Evolutionary conservation across 768 basidiomycete species (phyloP), one percentile per base, ranked within the genome.

Genomic region (Tricholoma hemisulphureum): DNA sequence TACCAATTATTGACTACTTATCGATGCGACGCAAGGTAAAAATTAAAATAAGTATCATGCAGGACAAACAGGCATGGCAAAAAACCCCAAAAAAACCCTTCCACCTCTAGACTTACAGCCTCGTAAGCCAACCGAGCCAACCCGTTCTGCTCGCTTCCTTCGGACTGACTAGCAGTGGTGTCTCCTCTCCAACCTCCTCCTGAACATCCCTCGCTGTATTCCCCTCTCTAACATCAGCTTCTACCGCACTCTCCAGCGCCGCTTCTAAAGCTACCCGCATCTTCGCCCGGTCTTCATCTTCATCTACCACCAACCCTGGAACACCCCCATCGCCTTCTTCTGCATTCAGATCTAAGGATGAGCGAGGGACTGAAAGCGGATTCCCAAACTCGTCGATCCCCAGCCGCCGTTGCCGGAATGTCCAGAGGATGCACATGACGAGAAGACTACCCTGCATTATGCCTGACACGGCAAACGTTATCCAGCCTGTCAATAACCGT

Each of bases 361-460:
- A n/a, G n/a, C 26, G 8, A 10, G 52, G 8, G 26, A 9, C 37
- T 4, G 39, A 16, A 14, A 63, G 32, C 1, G 86, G 82, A 35
- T 80, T 77, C 1, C 95, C 95, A 65, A 97, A 98, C 72, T 98
- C 95, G 67, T 98, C 93, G 51, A 98, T 82, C 14, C 84, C 83
- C 16, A 92, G 80, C 35, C 77, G 74, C 50, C 72, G 78, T 67
- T 98, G 95, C 13, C 95, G 83, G 31, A 83, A 62, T 71, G 89
- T 93, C 91, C 93, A 98, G 7, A 80, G 63, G 10, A 97, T 68
- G 66, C 97, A 99, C 85, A 98, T 90, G 57, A 80, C 69, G 58
- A 98, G 80, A 7, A 98, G 82, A 32, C 76, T 78, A 1, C 84
- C 86, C 70, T 98, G 97, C 80, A 98, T 89, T 16, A 87, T 68